phyloP scores from a whole-genome alignment of 1,284 basidiomycete species.

The Sporisorium iseilematis-ciliati region DNA sequence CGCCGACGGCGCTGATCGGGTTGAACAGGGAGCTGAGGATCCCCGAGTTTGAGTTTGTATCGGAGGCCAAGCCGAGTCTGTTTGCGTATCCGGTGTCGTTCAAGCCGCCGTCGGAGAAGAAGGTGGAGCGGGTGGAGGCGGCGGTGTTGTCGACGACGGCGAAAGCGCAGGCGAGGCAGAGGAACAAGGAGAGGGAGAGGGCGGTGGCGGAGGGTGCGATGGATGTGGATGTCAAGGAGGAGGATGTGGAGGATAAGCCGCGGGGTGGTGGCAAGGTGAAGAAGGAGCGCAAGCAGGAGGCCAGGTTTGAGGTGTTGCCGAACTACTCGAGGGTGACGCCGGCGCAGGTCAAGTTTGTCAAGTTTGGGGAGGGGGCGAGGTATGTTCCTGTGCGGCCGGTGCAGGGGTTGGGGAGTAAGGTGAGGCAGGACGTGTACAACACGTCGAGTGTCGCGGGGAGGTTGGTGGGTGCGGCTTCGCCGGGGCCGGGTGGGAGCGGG shows the following conservation, averaged over 20 bases:
- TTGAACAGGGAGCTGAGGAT: conserved; percentile 63
- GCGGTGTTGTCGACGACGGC: conserved; percentile 68
- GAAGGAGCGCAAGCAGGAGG: conserved; percentile 77
- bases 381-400: conserved; percentile 92
- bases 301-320: conserved; percentile 79
- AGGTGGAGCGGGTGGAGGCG: conserved; percentile 68
- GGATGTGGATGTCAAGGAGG: conserved; percentile 59
- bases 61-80: conserved; percentile 65
- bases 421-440: conserved; percentile 57
- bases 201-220: conserved; percentile 52
- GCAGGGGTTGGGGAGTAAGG: conserved; percentile 44
- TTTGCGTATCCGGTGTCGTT: conserved; percentile 66
- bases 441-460: conserved; percentile 53
- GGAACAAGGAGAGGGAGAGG: conserved; percentile 63
- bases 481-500: conserved; percentile 56
- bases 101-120: conserved; percentile 66
- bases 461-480: conserved; percentile 56
- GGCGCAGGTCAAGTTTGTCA: conserved; percentile 84
- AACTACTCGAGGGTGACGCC: conserved; percentile 96
- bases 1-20: conserved; percentile 68
- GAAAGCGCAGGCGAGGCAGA: conserved; percentile 67
- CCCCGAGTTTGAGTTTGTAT: conserved; percentile 65
- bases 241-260: conserved; percentile 48
- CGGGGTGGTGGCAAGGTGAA: conserved; percentile 31
- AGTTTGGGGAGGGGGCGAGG: conserved; percentile 81